phyloP scores from a whole-genome alignment of 2,329 filamentous ascomycete genomes.

The Exophiala aquamarina region DNA sequence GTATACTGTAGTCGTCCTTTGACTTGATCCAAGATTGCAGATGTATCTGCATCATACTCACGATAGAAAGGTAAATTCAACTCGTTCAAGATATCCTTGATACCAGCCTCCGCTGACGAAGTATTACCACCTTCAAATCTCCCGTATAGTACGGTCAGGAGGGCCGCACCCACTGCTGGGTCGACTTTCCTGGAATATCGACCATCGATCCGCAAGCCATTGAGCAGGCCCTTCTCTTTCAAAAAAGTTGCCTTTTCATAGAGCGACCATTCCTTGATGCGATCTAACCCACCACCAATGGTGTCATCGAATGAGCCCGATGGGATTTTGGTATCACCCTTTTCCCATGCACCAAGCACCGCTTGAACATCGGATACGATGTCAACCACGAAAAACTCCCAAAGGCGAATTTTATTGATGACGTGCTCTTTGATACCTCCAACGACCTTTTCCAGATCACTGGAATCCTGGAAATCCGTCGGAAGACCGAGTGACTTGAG shows the following conservation, averaged over 20 bases:
- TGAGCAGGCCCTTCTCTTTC: slow-evolving; percentile 66
- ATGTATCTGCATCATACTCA: slow-evolving; percentile 83
- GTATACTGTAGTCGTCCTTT: slow-evolving; percentile 95
- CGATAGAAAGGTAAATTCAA: slow-evolving; percentile 86
- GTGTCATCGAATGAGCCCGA: slow-evolving; percentile 50
- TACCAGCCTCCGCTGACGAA: slow-evolving; percentile 48
- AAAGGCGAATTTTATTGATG: slow-evolving; percentile 74
- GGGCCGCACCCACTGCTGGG: slow-evolving; percentile 66
- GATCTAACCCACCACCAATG: slow-evolving; percentile 50
- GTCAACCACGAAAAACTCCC: slow-evolving; percentile 90
- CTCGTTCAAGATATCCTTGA: slow-evolving; percentile 70
- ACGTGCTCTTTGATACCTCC: slow-evolving; percentile 78
- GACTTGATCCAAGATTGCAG: slow-evolving; percentile 83
- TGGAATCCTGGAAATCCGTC: slow-evolving; percentile 66
- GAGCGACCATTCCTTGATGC: slow-evolving; percentile 55
- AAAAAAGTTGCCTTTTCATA: slow-evolving; percentile 62
- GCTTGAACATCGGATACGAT: slow-evolving; percentile 70
- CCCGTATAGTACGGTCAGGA: slow-evolving; percentile 69
- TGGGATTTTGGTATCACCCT: slow-evolving; percentile 57
- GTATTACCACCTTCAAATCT: slow-evolving; percentile 54
- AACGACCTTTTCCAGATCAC: slow-evolving; percentile 80
- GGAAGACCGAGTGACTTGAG: slow-evolving; percentile 71
- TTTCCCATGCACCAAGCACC: slow-evolving; percentile 70
- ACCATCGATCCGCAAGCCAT: slow-evolving; percentile 73
- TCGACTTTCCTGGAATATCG: slow-evolving; percentile 73